These are phyloP conservation scores for Microstegium vimineum DNA, from an alignment of 176 grass and related monocot genomes.

Conservation along the genomic window DNA sequence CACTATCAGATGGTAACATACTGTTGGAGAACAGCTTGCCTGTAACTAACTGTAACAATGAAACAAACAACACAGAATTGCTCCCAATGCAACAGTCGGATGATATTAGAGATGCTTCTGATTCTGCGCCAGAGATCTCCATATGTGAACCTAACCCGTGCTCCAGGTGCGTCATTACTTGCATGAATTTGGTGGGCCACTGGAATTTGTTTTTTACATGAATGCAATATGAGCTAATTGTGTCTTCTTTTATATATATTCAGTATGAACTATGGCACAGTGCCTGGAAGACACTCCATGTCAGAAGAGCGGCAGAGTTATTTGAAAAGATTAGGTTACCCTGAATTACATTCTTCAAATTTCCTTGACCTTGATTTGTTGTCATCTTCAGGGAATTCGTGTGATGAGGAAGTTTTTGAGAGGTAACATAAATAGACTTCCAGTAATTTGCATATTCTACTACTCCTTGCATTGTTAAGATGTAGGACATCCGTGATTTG, in stretches of 20 bases:
- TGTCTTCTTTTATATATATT: slow-evolving; percentile 6
- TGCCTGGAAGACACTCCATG: slow-evolving; percentile 48
- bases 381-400: slow-evolving; percentile 86
- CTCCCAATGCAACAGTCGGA: slow-evolving; percentile 47
- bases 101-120: slow-evolving; percentile 54
- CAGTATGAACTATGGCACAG: slow-evolving; percentile 40
- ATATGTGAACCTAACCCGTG: slow-evolving; percentile 46
- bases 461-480: not conserved
- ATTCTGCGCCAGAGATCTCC: slow-evolving; percentile 84
- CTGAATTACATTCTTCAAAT: slow-evolving; percentile 79
- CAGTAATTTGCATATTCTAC: not conserved
- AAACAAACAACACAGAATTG: slow-evolving; percentile 43
- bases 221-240: not conserved
- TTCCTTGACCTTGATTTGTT: slow-evolving; percentile 88
- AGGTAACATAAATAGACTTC: slow-evolving; percentile 42
- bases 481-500: slow-evolving; percentile 22
- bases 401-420: slow-evolving; percentile 73
- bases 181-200: not conserved
- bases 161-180: slow-evolving; percentile 49
- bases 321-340: slow-evolving; percentile 54
- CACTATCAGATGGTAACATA: slow-evolving; percentile 87
- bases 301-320: slow-evolving; percentile 54
- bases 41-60: slow-evolving; percentile 39
- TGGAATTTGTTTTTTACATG: not conserved
- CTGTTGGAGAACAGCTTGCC: slow-evolving; percentile 53